Base-by-base conservation (phyloP, 1,284 basidiomycete species). In the Phylloboletellus chloephorus region DNA sequence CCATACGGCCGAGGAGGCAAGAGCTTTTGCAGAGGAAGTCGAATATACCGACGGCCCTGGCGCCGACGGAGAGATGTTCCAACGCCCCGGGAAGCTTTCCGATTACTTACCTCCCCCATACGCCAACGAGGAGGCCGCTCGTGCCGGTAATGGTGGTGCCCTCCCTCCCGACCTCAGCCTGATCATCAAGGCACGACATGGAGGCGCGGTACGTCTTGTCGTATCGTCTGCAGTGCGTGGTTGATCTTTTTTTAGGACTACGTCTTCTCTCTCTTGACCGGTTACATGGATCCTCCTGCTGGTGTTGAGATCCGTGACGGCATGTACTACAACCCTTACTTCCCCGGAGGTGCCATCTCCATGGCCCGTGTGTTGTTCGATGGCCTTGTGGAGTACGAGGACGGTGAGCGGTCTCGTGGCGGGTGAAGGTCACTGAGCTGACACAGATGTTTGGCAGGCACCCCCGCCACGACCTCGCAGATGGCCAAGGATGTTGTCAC, bases 401-500 rank as follows among this genome's bases (percentile, higher is more conserved):
- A 98, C 62, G 88, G 87, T 82, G 47, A 51, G 74, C 49, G 2
- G 2, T 13, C 43, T 5, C 19, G 10, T 25, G 31, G 13, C 16
- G n/a, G 16, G 4, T 7, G 6, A 7, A 7, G 10, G 31, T 37
- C 5, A 3, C 13, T 21, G 10, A 9, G 22, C 15, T 61, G 29
- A 47, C 34, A 6, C n/a, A 13, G 13, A n/a, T 24, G 17, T 25
- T 15, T 36, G 41, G 16, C 44, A 89, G 91, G 89, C 42, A 98
- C 96, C 5, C 92, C 95, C 8, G 90, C 95, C 9, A 98, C 95
- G 36, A 88, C 93, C 8, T 89, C 90, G n/a, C 96, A 98, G 67
- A 95, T 98, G 93, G 94, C 96, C 54, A 98, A 98, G 79, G 96
- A 99, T 59, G 93, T 99, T 37, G 80, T 82, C 29, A 91, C 88